These are phyloP conservation scores for Penicillium robsamsonii DNA, from an alignment of 495 filamentous ascomycete genomes.

Conservation along the genomic window DNA sequence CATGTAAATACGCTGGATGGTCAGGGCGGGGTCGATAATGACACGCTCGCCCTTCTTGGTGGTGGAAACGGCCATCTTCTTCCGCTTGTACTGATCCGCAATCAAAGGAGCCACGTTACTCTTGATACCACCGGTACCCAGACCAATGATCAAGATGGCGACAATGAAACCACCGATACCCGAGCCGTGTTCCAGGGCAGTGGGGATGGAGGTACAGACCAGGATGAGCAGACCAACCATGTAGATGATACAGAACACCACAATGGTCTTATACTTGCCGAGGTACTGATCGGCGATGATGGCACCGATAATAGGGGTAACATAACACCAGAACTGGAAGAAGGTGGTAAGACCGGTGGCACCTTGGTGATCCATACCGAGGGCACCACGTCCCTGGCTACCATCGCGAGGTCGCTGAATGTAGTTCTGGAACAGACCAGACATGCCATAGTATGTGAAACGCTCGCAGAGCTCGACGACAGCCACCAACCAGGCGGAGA, in stretches of 20 bases:
- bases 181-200: slow-evolving; percentile 43
- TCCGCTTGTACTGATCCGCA: slow-evolving; percentile 71
- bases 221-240: slow-evolving; percentile 48
- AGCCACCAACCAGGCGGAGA: slow-evolving; percentile 58
- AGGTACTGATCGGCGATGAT: slow-evolving; percentile 64
- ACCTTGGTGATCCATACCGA: slow-evolving; percentile 52
- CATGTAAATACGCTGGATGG: slow-evolving; percentile 73
- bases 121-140: slow-evolving; percentile 72
- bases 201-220: slow-evolving; percentile 49
- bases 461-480: slow-evolving; percentile 65
- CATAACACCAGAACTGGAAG: slow-evolving; percentile 63
- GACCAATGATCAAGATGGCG: slow-evolving; percentile 46
- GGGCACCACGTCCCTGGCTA: slow-evolving; percentile 51
- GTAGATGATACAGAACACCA: slow-evolving; percentile 52
- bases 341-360: slow-evolving; percentile 60
- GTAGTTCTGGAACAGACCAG: slow-evolving; percentile 57
- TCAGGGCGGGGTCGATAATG: slow-evolving; percentile 72
- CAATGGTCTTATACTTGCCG: slow-evolving; percentile 68
- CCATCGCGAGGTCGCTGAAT: slow-evolving; percentile 50
- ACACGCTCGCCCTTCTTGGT: slow-evolving; percentile 66
- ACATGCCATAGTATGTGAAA: slow-evolving; percentile 66
- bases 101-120: slow-evolving; percentile 60
- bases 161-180: slow-evolving; percentile 51
- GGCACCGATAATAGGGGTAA: slow-evolving; percentile 58
- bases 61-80: slow-evolving; percentile 53